Evolutionary conservation across 768 basidiomycete genomes (phyloP), one percentile per base, ranked within the genome.

Genomic region (Termitomyces sp.): DNA sequence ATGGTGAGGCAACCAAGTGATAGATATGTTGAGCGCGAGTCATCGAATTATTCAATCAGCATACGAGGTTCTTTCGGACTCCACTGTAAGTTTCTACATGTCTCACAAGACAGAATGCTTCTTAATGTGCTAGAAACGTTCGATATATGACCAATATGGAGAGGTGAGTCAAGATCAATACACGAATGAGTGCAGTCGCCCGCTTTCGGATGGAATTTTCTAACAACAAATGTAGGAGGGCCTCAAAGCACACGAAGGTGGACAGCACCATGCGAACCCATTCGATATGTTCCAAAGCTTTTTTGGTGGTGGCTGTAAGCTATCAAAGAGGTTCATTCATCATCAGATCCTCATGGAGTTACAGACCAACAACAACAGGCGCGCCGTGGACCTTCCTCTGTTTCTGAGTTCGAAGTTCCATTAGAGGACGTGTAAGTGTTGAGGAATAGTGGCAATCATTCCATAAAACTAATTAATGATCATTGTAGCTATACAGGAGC

Each of bases 261-360:
- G 92, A n/a, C 89, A 91, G 63, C 80, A 84, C 52, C 80, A 89
- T 57, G 83, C 84, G 22, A 94, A 98, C 70, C 96, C 96, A 20
- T 94, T 98, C 70, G 97, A 98, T 73, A 83, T 97, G 66, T 99
- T 99, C 76, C 85, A 90, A 45, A 89, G 78, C 67, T 97, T 98
- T 81, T 99, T 99, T 66, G 92, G 92, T 55, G 90, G 92, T 56
- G 90, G 89, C 64, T 84, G 89, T 90, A 59, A 73, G 86, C 83
- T 39, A 32, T 42, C 7, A 35, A 16, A 13, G 15, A 32, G 16
- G n/a, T 6, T 35, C 28, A 24, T 33, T 50, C 13, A 40, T 20
- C 42, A 32, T 15, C 16, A 35, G 22, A 51, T 51, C 16, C 35
- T 56, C 51, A 45, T 39, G 4, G 9, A 28, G 20, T 46, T 45